Percentiles rank a stretch among this genome's conserved stretches.
Evolutionary conservation across 208 protist genomes (phyloP).

Genomic region (Leishmania mexicana): DNA sequence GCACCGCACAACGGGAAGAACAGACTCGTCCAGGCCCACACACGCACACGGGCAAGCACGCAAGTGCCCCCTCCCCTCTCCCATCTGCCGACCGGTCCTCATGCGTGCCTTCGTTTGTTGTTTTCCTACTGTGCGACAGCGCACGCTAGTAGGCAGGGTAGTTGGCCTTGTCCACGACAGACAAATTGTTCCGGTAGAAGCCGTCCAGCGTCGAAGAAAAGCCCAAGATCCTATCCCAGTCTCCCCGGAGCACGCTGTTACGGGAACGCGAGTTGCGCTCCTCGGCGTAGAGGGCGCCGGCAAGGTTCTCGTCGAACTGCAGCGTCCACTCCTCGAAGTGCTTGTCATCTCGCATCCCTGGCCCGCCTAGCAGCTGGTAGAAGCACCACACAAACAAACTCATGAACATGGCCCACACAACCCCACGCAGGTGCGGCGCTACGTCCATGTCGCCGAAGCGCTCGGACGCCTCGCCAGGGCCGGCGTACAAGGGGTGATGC

Average conservation of each 20-base stretch:
- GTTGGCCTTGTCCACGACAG: conserved; percentile 43
- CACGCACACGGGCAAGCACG: background rate
- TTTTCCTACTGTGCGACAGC: background rate
- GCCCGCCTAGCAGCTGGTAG: conserved; percentile 56
- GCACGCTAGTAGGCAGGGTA: conserved; percentile 18
- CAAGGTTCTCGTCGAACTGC: conserved; percentile 66
- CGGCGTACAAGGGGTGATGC: conserved; percentile 85
- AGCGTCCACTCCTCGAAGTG: conserved; percentile 78
- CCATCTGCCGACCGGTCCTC: background rate
- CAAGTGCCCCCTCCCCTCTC: background rate
- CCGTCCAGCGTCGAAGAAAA: conserved; percentile 35
- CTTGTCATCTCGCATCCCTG: conserved; percentile 39
- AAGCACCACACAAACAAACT: conserved; percentile 48
- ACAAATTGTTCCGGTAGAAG: conserved; percentile 59
- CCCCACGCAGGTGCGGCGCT: conserved; percentile 55
- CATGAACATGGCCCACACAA: conserved; percentile 40
- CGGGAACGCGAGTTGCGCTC: conserved; percentile 80
- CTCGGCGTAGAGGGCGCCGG: conserved; percentile 74
- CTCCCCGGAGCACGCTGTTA: conserved; percentile 53
- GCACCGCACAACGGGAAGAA: background rate
- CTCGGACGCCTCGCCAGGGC: conserved; percentile 77
- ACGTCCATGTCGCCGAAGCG: conserved; percentile 90
- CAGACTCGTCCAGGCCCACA: background rate
- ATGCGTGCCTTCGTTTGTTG: background rate
- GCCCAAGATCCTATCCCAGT: conserved; percentile 88